Base-by-base conservation (phyloP, 2,329 filamentous ascomycete genomes). In the Grosmannia clavigera region DNA sequence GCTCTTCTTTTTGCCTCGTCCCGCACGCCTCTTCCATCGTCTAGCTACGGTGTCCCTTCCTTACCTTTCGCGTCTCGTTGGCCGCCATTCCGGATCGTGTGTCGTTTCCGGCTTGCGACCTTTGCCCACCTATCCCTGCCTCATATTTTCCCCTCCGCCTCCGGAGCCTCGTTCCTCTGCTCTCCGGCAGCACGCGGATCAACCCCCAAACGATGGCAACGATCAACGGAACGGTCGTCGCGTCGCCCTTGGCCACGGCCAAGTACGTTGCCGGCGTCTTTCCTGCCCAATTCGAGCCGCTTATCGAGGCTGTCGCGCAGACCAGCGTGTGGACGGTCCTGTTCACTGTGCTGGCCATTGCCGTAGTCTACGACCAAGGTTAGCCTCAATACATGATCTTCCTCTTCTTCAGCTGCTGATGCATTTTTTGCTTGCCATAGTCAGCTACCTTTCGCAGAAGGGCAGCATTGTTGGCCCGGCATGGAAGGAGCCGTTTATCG, bases 311-410 rank as follows among this genome's bases (percentile, higher is more conserved):
- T 73, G 67, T 84, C 66, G 76, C 82, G 66, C 81, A 81, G 61
- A 75, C 83, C 61, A 84, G 81, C 67, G 71, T 72, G 35, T 78
- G 81, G 72, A 85, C 86, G 63, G 78, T 90, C 65, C 66, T 88
- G 40, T 71, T 92, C 65, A 89, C 89, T 19, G 64, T 94, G 57
- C 71, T 96, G 60, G 76, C 87, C 40, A 68, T 87, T 10, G 82
- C 87, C 59, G 82, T 95, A 61, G 81, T 85, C 63, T 97, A 96
- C 73, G 92, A 97, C 74, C 92, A 97, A 77, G 78, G 92, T 96
- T 79, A 72, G 51, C 51, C n/a, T 29, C 27, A 7, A 16, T 27
- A 12, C 25, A 16, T 43, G 5, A 16, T 5, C n/a, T n/a, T 29
- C 12, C 11, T 50, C 19, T 25, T 56, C 3, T 10, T 14, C 35